These are phyloP conservation scores for Psilocybe mexicana DNA, from an alignment of 1,284 basidiomycete species.

Conservation along the genomic window DNA sequence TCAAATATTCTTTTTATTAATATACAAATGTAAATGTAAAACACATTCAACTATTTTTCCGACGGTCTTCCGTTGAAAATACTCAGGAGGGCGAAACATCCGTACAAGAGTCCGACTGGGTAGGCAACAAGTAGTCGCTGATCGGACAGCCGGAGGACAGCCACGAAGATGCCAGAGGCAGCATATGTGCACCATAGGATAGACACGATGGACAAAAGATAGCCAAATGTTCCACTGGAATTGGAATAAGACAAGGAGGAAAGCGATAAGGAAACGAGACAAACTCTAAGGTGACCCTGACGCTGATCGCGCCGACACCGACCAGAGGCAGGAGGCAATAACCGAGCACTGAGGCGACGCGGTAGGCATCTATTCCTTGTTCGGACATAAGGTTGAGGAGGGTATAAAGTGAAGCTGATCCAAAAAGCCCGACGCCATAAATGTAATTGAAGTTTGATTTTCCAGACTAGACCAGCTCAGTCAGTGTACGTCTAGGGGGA, in stretches of 20 bases:
- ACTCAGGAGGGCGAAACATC: constrained; percentile 88
- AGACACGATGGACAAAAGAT: constrained; percentile 76
- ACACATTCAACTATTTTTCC: constrained; percentile 26
- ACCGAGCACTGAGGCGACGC: constrained; percentile 93
- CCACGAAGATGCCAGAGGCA: constrained; percentile 92
- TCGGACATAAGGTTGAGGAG: constrained; percentile 98
- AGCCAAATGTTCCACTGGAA: constrained; percentile 76
- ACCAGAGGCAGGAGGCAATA: constrained; percentile 98
- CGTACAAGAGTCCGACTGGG: constrained; percentile 88
- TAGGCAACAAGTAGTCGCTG: constrained; percentile 93
- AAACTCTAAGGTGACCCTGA: constrained; percentile 87
- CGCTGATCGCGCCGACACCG: constrained; percentile 88
- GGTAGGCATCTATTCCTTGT: constrained; percentile 93
- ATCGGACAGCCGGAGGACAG: constrained; percentile 90
- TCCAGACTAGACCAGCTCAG: constrained; percentile 67
- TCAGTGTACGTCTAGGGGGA: constrained; percentile 5
- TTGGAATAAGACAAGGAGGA: constrained; percentile 9
- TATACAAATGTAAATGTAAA: constrained; percentile 3
- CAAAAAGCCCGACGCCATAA: constrained; percentile 95
- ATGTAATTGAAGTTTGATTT: constrained; percentile 99
- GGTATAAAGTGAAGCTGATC: constrained; percentile 92
- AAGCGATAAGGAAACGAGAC: constrained; percentile 35
- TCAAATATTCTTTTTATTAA: neutral
- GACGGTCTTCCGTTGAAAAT: constrained; percentile 61
- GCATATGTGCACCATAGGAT: constrained; percentile 96